Evolutionary conservation across 139 green algal genomes (phyloP).

Genomic region (Trebouxia sp.): DNA sequence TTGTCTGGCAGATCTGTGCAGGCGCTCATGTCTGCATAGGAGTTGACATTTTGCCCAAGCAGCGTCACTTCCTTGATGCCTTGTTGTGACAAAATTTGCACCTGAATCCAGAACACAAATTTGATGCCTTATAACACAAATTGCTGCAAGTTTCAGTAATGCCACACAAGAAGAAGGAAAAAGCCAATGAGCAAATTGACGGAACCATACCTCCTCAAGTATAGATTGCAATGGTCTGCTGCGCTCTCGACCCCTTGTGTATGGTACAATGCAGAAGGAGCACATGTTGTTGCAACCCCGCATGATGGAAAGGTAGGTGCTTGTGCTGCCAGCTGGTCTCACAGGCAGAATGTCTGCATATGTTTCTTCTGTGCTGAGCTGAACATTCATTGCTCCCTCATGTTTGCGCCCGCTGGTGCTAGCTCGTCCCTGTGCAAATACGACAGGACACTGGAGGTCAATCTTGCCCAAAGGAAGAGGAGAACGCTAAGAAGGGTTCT

Average conservation of each 20-base stretch:
- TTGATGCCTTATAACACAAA: too few species aligned
- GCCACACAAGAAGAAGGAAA: too few species aligned
- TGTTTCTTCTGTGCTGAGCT: slow-evolving; percentile 84
- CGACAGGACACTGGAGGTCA: too few species aligned
- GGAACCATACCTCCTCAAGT: slow-evolving; percentile 68
- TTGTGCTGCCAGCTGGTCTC: slow-evolving; percentile 38
- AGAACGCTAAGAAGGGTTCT: too few species aligned
- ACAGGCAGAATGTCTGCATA: slow-evolving; percentile 88
- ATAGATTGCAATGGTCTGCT: slow-evolving; percentile 69
- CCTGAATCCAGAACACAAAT: slow-evolving; percentile 39
- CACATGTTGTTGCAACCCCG: slow-evolving; percentile 94
- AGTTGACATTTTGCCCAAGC: slow-evolving; percentile 95
- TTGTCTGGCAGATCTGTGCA: background rate
- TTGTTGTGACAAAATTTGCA: slow-evolving; percentile 50
- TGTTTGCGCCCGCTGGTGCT: slow-evolving; percentile 1
- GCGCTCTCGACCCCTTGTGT: slow-evolving; percentile 72
- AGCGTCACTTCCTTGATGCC: slow-evolving; percentile 83
- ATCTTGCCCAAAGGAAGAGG: too few species aligned
- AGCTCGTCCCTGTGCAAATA: background rate
- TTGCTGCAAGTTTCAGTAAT: background rate
- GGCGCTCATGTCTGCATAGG: slow-evolving; percentile 64
- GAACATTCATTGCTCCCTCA: slow-evolving; percentile 74
- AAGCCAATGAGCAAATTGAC: too few species aligned
- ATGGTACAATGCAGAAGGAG: slow-evolving; percentile 92
- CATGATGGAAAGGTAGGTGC: slow-evolving; percentile 85